Evolutionary conservation across 2,329 filamentous ascomycete genomes (phyloP), one percentile per base, ranked within the genome.

Genomic region (Lomentospora prolificans): DNA sequence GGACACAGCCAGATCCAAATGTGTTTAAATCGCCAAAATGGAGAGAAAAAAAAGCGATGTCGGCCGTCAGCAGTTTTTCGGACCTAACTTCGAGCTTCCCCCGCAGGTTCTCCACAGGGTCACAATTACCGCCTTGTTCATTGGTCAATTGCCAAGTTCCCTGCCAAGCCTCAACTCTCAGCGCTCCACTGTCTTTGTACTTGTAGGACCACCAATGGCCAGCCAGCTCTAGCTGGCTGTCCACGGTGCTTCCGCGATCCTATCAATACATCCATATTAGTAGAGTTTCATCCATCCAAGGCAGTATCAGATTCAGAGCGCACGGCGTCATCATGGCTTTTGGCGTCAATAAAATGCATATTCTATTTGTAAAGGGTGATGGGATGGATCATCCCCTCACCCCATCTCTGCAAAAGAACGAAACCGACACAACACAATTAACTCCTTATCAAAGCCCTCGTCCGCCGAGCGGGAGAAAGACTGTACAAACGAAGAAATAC

Each of bases 31-130:
- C n/a, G 28, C 3, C 19, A 48, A 25, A 30, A 55, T 48, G 33
- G 27, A 30, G 48, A 12, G n/a, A 8, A n/a, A 14, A 22, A 28
- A 12, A 50, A 54, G 52, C 52, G 52, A 54, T 54, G 52, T 54
- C 52, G 52, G 52, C 27, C n/a, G 24, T 17, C 24, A 8, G 12
- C 14, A 36, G 46, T 27, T 54, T 46, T 28, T 54, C 24, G 52
- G 36, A 31, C 41, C 36, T 17, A 48, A n/a, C 44, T 48, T 48
- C 44, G 19, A 48, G 22, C n/a, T 19, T 54, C 36, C 52, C 36
- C 52, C 52, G 41, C 52, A 24, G 27, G 52, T 28, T 44, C 52
- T 24, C 52, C 52, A 46, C 52, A 30, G n/a, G 36, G 52, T 54
- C 52, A 54, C 52, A 54, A 46, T 30, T 54, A 44, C 52, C 10